Percentiles rank a stretch among this genome's conserved stretches.
Conservation (phyloP, 2,329 filamentous ascomycete species). For the Fusarium illudens region DNA sequence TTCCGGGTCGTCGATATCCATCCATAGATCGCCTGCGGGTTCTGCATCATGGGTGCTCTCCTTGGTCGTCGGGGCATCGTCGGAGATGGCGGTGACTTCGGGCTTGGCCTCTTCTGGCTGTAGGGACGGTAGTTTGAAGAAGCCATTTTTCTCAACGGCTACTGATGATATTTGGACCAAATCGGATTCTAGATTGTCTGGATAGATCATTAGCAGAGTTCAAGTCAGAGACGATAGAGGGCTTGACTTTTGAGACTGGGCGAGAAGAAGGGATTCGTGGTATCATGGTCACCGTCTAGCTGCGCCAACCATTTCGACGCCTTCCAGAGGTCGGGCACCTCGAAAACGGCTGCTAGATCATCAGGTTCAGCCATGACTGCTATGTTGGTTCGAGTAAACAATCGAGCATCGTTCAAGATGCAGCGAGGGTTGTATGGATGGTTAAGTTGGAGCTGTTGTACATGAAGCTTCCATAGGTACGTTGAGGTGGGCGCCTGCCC, state of each 20-base stretch:
- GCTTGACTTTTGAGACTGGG: conserved; percentile 48
- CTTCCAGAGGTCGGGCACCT: conserved; percentile 68
- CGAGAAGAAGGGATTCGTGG: conserved; percentile 54
- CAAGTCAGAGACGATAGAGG: not conserved
- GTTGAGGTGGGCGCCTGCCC: not conserved
- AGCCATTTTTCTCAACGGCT: conserved; percentile 41
- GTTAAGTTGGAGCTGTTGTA: conserved; percentile 4
- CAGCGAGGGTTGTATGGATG: not conserved
- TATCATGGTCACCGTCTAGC: conserved; percentile 23
- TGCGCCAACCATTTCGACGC: conserved; percentile 60
- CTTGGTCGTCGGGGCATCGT: conserved; percentile 2
- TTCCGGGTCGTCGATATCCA: conserved; percentile 47
- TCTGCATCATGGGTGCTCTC: conserved; percentile 18
- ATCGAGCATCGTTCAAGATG: conserved; percentile 19
- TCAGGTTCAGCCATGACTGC: conserved; percentile 49
- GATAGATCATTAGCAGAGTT: not conserved
- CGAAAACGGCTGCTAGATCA: conserved; percentile 65
- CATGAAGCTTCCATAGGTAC: not conserved
- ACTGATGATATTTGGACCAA: conserved; percentile 34
- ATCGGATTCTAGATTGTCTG: conserved; percentile 22
- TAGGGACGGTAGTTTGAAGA: conserved; percentile 42
- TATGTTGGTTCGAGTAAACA: not conserved
- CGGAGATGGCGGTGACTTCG: conserved; percentile 9
- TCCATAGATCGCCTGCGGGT: conserved; percentile 54
- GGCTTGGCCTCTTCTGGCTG: conserved; percentile 18